phyloP scores from a whole-genome alignment of 2,329 filamentous ascomycete species.

The Leptographium procerum region DNA sequence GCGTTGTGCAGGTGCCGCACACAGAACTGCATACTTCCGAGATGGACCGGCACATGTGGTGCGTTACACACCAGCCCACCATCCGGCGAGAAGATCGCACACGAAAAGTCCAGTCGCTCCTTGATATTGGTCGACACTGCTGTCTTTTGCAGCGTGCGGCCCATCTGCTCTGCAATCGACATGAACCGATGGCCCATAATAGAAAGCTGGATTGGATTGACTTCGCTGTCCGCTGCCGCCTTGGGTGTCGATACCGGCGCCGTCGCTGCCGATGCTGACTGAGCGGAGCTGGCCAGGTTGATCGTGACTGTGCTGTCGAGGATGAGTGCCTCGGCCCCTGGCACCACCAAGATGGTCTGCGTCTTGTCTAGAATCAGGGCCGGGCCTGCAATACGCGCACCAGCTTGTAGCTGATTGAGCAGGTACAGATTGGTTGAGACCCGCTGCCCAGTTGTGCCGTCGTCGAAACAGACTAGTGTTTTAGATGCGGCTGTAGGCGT shows the following conservation, averaged over 20 bases:
- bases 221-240: slow-evolving; percentile 15
- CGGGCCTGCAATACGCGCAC: slow-evolving; percentile 32
- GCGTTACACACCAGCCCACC: slow-evolving; percentile 69
- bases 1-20: slow-evolving; percentile 67
- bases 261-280: slow-evolving; percentile 23
- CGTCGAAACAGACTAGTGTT: neutral
- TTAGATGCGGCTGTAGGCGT: neutral
- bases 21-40: slow-evolving; percentile 77
- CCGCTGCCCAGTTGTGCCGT: neutral
- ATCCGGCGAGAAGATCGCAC: slow-evolving; percentile 63
- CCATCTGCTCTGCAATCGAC: slow-evolving; percentile 54
- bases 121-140: slow-evolving; percentile 73
- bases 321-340: slow-evolving; percentile 48
- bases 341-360: slow-evolving; percentile 61
- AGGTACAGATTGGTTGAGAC: neutral
- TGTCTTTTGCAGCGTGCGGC: slow-evolving; percentile 66
- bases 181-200: slow-evolving; percentile 77
- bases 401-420: neutral
- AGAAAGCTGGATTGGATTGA: slow-evolving; percentile 57
- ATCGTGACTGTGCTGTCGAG: slow-evolving; percentile 64
- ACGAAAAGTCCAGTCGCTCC: slow-evolving; percentile 72
- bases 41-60: slow-evolving; percentile 70
- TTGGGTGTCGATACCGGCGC: slow-evolving; percentile 68
- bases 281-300: slow-evolving; percentile 12
- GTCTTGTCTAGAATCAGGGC: slow-evolving; percentile 56